Percentiles rank a stretch among this genome's conserved stretches.
These are phyloP conservation scores for Xylaria cubensis DNA, from an alignment of 495 filamentous ascomycete genomes.

Conservation along the genomic window DNA sequence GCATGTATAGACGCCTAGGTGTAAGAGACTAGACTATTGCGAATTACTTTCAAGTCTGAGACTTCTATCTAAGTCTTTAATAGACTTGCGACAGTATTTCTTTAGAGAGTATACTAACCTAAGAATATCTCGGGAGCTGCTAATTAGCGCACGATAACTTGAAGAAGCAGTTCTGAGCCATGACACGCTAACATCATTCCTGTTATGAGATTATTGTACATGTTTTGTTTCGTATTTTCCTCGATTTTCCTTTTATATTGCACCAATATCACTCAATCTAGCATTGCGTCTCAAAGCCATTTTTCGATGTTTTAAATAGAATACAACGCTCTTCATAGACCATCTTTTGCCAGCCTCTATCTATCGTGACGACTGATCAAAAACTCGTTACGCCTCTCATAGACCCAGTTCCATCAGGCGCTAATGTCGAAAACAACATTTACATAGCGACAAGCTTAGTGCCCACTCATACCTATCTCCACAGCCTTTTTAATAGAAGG, in stretches of 20 bases:
- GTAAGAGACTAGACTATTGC: no score
- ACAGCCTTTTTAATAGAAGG: constrained; percentile 45
- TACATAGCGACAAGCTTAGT: not conserved
- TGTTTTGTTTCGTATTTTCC: not conserved
- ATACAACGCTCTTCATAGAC: not conserved
- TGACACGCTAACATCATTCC: not conserved
- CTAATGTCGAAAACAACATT: not conserved
- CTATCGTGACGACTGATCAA: not conserved
- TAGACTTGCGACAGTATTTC: no score
- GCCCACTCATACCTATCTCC: not conserved
- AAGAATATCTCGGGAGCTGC: no score
- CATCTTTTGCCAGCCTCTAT: not conserved
- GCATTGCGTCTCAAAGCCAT: not conserved
- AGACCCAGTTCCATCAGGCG: not conserved
- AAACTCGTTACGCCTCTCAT: not conserved
- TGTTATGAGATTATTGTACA: not conserved
- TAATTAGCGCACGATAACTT: no score
- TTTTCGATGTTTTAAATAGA: not conserved
- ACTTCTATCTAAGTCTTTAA: no score
- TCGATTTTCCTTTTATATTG: not conserved
- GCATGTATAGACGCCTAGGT: no score
- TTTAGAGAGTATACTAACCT: no score
- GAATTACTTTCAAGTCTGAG: no score
- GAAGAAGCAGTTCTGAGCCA: not conserved
- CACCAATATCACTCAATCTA: not conserved